These are phyloP conservation scores for Tilletia walkeri DNA, from an alignment of 1,284 basidiomycete species.

Conservation along the genomic window DNA sequence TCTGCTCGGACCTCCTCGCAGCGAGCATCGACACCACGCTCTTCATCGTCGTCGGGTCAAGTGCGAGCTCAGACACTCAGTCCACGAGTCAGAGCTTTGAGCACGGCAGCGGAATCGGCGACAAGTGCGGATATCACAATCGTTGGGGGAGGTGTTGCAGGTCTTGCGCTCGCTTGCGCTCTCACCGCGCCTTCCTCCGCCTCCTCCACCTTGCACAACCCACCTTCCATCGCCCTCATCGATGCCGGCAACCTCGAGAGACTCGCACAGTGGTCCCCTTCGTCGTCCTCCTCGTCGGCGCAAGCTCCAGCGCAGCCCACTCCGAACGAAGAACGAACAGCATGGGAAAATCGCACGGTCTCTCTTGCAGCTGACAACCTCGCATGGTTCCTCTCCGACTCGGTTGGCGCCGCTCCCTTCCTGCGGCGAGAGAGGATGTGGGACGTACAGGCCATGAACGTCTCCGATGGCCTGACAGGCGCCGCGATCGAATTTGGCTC, in stretches of 20 bases:
- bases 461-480: slow-evolving; percentile 52
- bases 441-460: slow-evolving; percentile 44
- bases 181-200: slow-evolving; percentile 25
- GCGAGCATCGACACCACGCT: background rate
- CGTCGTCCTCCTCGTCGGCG: slow-evolving; percentile 13
- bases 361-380: slow-evolving; percentile 50
- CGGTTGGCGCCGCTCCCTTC: slow-evolving; percentile 39
- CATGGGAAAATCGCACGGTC: slow-evolving; percentile 53
- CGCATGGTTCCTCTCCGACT: slow-evolving; percentile 34
- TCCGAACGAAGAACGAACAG: background rate
- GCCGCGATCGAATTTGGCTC: slow-evolving; percentile 49
- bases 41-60: background rate
- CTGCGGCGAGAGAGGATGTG: slow-evolving; percentile 39
- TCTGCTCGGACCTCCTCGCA: background rate
- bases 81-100: too few species aligned
- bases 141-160: slow-evolving; percentile 52
- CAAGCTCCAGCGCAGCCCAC: slow-evolving; percentile 25
- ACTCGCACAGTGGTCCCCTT: slow-evolving; percentile 31
- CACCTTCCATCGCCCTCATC: slow-evolving; percentile 35
- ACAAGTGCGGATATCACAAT: slow-evolving; percentile 40
- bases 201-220: background rate
- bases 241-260: slow-evolving; percentile 42
- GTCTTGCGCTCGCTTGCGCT: slow-evolving; percentile 39
- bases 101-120: background rate
- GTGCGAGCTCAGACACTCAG: background rate